phyloP scores from a whole-genome alignment of 345 rosid species.

The Gossypium bickii region DNA sequence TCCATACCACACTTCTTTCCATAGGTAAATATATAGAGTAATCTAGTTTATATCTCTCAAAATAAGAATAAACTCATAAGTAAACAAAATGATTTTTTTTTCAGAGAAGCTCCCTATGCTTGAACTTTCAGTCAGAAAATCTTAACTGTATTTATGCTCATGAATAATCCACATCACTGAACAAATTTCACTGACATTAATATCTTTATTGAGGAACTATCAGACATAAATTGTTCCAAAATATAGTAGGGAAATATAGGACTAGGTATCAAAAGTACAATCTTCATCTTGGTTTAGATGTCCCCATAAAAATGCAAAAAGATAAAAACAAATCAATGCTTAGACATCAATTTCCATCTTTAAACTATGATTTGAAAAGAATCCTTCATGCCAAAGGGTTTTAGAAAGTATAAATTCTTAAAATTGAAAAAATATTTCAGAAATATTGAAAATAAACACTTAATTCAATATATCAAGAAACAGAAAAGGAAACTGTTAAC shows the following conservation, averaged over 20 bases:
- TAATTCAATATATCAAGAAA: background rate
- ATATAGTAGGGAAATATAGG: background rate
- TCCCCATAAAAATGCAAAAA: background rate
- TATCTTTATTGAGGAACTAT: background rate
- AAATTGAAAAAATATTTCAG: background rate
- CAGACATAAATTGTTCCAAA: background rate
- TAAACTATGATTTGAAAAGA: background rate
- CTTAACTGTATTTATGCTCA: background rate
- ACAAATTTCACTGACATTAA: background rate
- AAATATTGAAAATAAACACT: constrained; percentile 1
- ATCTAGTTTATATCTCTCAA: background rate
- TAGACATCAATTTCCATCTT: background rate
- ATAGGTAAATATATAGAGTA: background rate
- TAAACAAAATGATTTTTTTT: background rate
- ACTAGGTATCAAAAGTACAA: background rate
- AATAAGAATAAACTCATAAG: background rate
- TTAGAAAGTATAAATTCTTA: background rate
- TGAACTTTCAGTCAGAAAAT: background rate
- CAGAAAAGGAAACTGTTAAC: background rate
- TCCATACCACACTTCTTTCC: background rate
- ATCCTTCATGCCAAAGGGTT: background rate
- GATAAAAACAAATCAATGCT: background rate
- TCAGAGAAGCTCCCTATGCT: background rate
- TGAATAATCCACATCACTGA: background rate
- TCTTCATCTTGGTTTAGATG: background rate